Evolutionary conservation across 1,284 basidiomycete genomes (phyloP).

Genomic region (Ceraceosorus guamensis): DNA sequence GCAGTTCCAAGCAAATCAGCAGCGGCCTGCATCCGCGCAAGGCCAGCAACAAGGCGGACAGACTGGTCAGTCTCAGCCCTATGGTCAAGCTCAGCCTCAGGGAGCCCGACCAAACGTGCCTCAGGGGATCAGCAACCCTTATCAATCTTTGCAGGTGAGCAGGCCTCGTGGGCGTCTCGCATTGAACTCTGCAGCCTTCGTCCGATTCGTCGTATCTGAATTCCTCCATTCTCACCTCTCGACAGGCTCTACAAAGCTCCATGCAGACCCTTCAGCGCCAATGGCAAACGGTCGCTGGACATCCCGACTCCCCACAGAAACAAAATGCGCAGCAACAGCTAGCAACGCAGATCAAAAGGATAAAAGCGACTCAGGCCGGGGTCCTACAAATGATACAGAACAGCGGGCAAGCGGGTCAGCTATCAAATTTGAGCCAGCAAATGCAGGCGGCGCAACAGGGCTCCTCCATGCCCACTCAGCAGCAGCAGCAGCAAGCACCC

Average conservation of each 20-base stretch:
- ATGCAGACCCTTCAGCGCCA: not conserved
- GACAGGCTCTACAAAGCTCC: not conserved
- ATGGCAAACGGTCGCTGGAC: not conserved
- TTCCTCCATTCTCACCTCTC: not conserved
- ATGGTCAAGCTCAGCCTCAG: not conserved
- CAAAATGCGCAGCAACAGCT: not conserved
- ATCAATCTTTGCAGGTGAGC: too few species aligned
- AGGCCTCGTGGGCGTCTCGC: too few species aligned
- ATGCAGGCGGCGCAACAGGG: not conserved
- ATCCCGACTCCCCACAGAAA: not conserved
- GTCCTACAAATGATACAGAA: too few species aligned
- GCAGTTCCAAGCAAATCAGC: conserved; percentile 1
- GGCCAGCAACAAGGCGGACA: conserved; percentile 4
- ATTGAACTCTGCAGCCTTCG: too few species aligned
- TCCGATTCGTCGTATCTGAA: too few species aligned
- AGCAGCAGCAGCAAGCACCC: not conserved
- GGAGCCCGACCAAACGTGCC: not conserved
- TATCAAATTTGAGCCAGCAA: not conserved
- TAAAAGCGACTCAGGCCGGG: not conserved
- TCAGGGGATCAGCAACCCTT: too few species aligned
- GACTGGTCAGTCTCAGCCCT: conserved; percentile 3
- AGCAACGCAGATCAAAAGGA: not conserved
- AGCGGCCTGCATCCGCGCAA: not conserved
- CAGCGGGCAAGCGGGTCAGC: too few species aligned
- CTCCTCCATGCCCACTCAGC: not conserved